Conservation (phyloP, 345 rosid genomes). For the Psidium guajava region DNA sequence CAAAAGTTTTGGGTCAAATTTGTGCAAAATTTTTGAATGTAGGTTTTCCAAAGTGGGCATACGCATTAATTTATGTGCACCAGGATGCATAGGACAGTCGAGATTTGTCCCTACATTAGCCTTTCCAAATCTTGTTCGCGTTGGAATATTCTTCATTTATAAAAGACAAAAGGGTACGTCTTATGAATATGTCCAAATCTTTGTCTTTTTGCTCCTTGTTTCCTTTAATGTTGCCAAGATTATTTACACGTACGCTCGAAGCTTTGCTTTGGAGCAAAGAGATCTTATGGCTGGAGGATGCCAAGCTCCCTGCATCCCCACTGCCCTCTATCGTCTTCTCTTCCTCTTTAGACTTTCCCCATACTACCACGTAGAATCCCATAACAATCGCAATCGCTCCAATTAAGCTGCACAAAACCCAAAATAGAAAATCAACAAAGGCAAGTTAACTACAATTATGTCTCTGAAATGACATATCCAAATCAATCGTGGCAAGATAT, state of each 20-base stretch:
- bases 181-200: not conserved
- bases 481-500: not conserved
- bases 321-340: not conserved
- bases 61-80: not conserved
- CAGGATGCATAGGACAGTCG: not conserved
- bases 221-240: not conserved
- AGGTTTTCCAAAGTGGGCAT: not conserved
- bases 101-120: not conserved
- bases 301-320: not conserved
- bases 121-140: not conserved
- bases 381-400: not conserved
- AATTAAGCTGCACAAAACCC: not conserved
- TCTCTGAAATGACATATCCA: not conserved
- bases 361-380: not conserved
- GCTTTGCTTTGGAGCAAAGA: not conserved
- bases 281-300: not conserved
- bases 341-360: slow-evolving; percentile 1
- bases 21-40: not conserved
- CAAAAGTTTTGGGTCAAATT: too few species aligned
- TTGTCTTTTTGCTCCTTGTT: too few species aligned
- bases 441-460: not conserved
- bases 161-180: not conserved
- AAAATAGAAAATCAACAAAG: not conserved
- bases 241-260: not conserved
- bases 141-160: not conserved